Percentiles rank a stretch among this genome's conserved stretches.
These are phyloP conservation scores for Pelargonium myrrhifolium DNA, from an alignment of 441 rosid species.

Conservation along the genomic window DNA sequence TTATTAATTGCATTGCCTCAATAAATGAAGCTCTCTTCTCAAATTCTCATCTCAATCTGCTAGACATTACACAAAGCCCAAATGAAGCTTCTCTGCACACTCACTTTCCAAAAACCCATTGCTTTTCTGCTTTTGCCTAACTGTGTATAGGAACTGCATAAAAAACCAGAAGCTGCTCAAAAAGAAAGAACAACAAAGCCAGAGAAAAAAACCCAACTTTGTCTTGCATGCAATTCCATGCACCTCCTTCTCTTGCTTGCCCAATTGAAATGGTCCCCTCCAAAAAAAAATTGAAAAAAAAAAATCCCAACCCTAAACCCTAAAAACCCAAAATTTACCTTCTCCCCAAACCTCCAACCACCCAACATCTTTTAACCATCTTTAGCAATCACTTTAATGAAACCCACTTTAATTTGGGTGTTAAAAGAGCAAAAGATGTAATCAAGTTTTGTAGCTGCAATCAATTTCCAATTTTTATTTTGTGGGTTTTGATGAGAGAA, in stretches of 20 bases:
- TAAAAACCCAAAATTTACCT: conserved; percentile 14
- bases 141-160: neutral
- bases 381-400: conserved; percentile 4
- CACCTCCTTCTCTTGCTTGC: conserved; percentile 23
- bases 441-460: neutral
- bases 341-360: conserved; percentile 22
- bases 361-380: conserved; percentile 17
- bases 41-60: neutral
- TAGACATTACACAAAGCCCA: neutral
- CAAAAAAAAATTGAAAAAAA: neutral
- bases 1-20: neutral
- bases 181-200: conserved; percentile 25
- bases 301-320: conserved; percentile 17
- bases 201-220: conserved; percentile 25
- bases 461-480: neutral
- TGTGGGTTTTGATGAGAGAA: neutral
- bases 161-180: conserved; percentile 14
- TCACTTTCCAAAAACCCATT: neutral
- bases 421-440: neutral
- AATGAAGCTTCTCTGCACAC: neutral
- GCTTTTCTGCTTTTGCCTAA: conserved; percentile 4
- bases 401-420: neutral
- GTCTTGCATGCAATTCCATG: conserved; percentile 34
- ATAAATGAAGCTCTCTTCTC: neutral
- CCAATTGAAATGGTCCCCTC: conserved; percentile 21